phyloP scores from a whole-genome alignment of 768 basidiomycete species.

The Candolleomyces efflorescens region DNA sequence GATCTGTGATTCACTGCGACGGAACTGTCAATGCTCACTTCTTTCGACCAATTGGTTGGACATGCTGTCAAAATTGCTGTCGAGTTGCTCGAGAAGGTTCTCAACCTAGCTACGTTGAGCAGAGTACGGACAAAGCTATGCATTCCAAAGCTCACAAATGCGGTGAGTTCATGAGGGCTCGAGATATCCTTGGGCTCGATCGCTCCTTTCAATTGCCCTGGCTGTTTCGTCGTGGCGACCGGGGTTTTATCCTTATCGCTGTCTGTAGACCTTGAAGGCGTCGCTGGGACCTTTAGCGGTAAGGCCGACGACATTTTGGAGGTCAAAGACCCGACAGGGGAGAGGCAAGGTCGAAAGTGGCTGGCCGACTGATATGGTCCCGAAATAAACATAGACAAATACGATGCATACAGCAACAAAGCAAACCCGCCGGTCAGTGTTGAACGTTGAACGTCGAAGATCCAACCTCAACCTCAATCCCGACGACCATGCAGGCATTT shows the following conservation, averaged over 20 bases:
- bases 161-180: constrained; percentile 91
- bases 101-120: constrained; percentile 58
- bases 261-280: constrained; percentile 44
- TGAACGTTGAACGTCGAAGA: too few species aligned
- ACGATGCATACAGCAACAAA: not conserved
- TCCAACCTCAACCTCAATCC: too few species aligned
- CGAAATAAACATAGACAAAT: not conserved
- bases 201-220: constrained; percentile 34
- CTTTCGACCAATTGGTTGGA: constrained; percentile 83
- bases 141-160: constrained; percentile 63
- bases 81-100: constrained; percentile 82
- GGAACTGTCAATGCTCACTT: constrained; percentile 55
- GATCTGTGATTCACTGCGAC: constrained; percentile 7
- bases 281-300: constrained; percentile 62
- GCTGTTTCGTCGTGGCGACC: constrained; percentile 38
- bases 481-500: too few species aligned
- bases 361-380: not conserved
- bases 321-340: not conserved
- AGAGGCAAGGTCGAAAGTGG: not conserved
- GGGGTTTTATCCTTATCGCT: constrained; percentile 51
- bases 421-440: too few species aligned
- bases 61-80: constrained; percentile 90
- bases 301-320: constrained; percentile 51
- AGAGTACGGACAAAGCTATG: not conserved
- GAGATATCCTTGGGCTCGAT: constrained; percentile 65